Conservation (phyloP, 192 early-diverging fungal genomes). For the Geosiphon pyriformis region DNA sequence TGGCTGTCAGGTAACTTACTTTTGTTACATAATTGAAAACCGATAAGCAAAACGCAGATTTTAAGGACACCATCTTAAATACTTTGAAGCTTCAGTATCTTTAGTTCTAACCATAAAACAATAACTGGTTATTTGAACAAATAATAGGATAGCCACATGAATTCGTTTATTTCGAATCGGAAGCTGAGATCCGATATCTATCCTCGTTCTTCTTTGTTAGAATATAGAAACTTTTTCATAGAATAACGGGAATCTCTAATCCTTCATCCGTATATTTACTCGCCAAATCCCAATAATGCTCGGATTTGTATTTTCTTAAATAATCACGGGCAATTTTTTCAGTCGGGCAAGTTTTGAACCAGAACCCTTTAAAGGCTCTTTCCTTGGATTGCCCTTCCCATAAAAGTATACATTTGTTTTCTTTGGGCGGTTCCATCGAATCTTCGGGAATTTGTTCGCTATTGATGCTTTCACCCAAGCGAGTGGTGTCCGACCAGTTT, state of each 20-base stretch:
- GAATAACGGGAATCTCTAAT: conserved; percentile 1
- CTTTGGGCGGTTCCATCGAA: conserved; percentile 23
- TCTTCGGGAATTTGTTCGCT: conserved; percentile 40
- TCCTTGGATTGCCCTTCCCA: conserved; percentile 90
- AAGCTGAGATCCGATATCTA: too few relatives aligned
- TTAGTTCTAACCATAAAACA: too few relatives aligned
- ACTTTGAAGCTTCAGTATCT: too few relatives aligned
- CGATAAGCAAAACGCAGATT: too few relatives aligned
- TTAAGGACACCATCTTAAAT: too few relatives aligned
- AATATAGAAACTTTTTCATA: too few relatives aligned
- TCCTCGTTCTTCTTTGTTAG: too few relatives aligned
- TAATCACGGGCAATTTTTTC: conserved; percentile 70
- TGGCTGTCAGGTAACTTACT: too few relatives aligned
- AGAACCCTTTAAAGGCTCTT: conserved; percentile 74
- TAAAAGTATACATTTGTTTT: conserved; percentile 84
- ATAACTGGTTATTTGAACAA: too few relatives aligned
- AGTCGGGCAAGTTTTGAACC: conserved; percentile 61
- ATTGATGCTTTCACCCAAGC: conserved; percentile 32
- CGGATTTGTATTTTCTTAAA: conserved; percentile 61
- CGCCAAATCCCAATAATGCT: conserved; percentile 89
- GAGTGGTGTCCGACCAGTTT: conserved; percentile 73
- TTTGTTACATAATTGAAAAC: too few relatives aligned
- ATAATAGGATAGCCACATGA: too few relatives aligned
- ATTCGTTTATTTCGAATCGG: too few relatives aligned
- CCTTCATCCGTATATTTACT: conserved; percentile 19